Evolutionary conservation across 176 grass and related monocot species (phyloP), one percentile per base, ranked within the genome.

Genomic region (Melocanna baccifera): DNA sequence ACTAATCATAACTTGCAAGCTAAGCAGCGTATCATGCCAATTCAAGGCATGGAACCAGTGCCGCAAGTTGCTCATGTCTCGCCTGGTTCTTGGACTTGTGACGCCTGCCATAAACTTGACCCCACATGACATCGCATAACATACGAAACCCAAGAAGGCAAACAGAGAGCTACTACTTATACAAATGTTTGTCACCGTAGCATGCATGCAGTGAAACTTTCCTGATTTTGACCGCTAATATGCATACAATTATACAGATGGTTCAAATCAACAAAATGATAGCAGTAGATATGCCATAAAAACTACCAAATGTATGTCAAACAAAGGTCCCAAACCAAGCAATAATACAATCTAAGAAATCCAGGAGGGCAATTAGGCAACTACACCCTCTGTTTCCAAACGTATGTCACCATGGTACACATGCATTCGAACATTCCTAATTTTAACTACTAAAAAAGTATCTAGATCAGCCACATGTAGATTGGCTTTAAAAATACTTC

Each of bases 261-360:
- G 8, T 4, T 32, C 47, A 63, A 3, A 86, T 53, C 28, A 81
- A 86, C n/a, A n/a, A n/a, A 63, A 75, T 30, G 19, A 25, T 57
- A 56, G 22, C 12, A 12, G 25, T 34, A 69, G 22, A 47, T 59
- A 61, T 48, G 39, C 19, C 51, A 58, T 46, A 69, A 69, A 57
- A 15, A 39, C 29, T 68, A 50, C 11, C 43, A 26, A 80, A 80
- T 18, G 46, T 53, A 67, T 80, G 65, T 8, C 34, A 57, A 55
- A 66, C 0, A 67, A 34, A 77, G 36, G 32, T 29, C 5, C 18
- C 68, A 86, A 69, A 40, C 9, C 20, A 52, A 53, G 37, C 39
- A 55, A 88, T 63, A 29, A 36, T 67, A 45, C 5, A 89, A 80
- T 39, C 3, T 75, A 69, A 40, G 14, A 28, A 19, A 75, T 22